Percentiles rank a stretch among this genome's conserved stretches.
Evolutionary conservation across 176 grass and related monocot species (phyloP).

Genomic region (Tillandsia leiboldiana): DNA sequence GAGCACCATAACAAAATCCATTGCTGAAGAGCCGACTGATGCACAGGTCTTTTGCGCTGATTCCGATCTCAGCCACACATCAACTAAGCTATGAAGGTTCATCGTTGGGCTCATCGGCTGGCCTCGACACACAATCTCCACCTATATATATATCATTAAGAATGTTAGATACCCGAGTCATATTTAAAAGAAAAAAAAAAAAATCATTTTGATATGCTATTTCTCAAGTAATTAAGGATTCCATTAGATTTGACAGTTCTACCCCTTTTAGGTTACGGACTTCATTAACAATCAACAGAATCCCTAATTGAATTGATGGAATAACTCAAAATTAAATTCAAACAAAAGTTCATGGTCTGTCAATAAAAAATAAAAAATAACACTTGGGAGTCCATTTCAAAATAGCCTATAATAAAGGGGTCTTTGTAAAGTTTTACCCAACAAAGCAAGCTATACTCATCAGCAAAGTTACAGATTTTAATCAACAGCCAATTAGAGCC

Average conservation of each 20-base stretch:
- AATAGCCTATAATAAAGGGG: no score
- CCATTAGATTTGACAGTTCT: no score
- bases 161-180: neutral
- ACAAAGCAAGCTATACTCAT: no score
- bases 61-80: constrained; percentile 44
- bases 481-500: neutral
- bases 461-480: no score
- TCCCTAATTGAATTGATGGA: no score
- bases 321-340: no score
- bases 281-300: no score
- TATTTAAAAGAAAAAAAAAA: neutral
- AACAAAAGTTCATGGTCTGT: no score
- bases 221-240: neutral
- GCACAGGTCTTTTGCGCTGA: constrained; percentile 15
- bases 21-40: constrained; percentile 34
- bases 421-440: no score
- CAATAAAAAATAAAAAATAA: no score
- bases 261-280: no score
- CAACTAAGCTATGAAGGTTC: constrained; percentile 36
- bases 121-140: constrained; percentile 58
- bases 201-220: neutral
- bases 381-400: no score
- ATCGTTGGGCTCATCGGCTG: constrained; percentile 44
- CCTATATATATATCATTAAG: constrained; percentile 22
- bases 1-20: constrained; percentile 81